Conservation (phyloP, 345 rosid genomes). For the Excoecaria agallocha region DNA sequence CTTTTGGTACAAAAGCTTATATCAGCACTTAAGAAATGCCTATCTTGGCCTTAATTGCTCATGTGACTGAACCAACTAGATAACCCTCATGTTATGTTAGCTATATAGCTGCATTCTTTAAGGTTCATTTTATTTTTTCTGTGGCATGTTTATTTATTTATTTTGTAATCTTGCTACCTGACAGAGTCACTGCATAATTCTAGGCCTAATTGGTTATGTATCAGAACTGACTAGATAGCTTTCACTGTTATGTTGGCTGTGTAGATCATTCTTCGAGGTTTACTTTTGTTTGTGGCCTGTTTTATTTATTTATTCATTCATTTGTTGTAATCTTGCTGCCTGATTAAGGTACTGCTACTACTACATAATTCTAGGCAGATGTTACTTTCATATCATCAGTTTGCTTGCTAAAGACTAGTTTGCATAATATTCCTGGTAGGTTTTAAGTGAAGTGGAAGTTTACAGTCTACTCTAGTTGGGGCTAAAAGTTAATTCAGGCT, state of each 20-base stretch:
- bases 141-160: background rate
- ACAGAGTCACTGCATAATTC: background rate
- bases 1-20: constrained; percentile 5
- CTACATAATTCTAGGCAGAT: background rate
- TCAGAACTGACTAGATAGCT: background rate
- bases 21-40: background rate
- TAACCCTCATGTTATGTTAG: background rate
- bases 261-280: background rate
- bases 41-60: constrained; percentile 1
- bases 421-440: background rate
- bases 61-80: background rate
- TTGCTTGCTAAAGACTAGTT: background rate
- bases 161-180: background rate
- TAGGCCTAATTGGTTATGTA: constrained; percentile 3
- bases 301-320: too few relatives aligned
- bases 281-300: background rate
- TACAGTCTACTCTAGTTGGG: background rate
- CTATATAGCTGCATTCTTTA: background rate
- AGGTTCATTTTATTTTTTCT: background rate
- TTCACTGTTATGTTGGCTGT: background rate
- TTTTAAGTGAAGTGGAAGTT: background rate
- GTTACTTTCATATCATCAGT: background rate
- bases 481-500: background rate
- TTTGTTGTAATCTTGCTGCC: background rate
- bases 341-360: background rate